Base-by-base conservation (phyloP, 2,329 filamentous ascomycete genomes). In the Magnaporthiopsis incrustans region DNA sequence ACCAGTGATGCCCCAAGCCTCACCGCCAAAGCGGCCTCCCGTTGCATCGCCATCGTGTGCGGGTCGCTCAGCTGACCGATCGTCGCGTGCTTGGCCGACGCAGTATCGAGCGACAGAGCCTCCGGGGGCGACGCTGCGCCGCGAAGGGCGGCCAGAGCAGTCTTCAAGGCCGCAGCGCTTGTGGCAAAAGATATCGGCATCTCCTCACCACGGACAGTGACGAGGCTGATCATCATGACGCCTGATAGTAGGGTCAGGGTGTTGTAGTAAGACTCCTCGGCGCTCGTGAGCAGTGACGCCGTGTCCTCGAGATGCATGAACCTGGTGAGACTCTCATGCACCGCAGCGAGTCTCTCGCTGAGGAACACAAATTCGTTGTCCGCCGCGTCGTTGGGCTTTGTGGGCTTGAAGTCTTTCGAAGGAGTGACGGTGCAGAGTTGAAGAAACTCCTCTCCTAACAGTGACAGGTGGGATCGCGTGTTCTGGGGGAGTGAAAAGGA, bases 391-490 rank as follows among this genome's bases (percentile, higher is more conserved):
- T 71, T 67, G 0, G 76, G 67, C 33, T 78, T 80, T 26, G 71
- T 66, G 1, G 79, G 76, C 68, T 85, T 85, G 73, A 82, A 82
- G 8, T 79, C 77, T 2, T 81, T 76, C 0, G 81, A 78, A 1
- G 81, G 76, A 62, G 79, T 81, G 69, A 80, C 81, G 30, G 71
- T 69, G 6, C 85, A 70, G 2, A 82, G 67, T 60, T 84, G 80
- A 18, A 84, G 74, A 68, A 83, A 85, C 4, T 77, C 77, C 67
- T 86, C 84, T 0, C 80, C 69, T 0, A 83, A 71, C 15, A 85
- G 69, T 11, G 75, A 71, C 0, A 86, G 70, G 59, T 84, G 84
- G 2, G 77, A 77, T 2, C 84, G 80, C 2, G 73, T 72, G 66
- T 79, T 79, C 82, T 85, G 65, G 30, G 26, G 8, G 25, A 59